Conservation (phyloP, 768 basidiomycete species). For the Suillus alpinus region DNA sequence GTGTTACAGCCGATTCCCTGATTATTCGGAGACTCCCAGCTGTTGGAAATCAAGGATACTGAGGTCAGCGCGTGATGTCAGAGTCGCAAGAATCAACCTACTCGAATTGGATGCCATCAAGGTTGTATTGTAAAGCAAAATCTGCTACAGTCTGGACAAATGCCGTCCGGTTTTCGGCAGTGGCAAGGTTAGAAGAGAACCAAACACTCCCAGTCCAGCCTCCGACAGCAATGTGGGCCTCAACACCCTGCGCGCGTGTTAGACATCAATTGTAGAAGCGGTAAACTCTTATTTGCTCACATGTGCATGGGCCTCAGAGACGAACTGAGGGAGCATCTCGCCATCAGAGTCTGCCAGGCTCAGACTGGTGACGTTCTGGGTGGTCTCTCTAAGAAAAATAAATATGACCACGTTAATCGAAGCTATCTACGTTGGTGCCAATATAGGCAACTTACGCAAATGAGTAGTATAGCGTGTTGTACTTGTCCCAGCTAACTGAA, state of each 20-base stretch:
- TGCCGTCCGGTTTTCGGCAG: conserved; percentile 51
- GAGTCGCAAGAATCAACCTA: conserved; percentile 7
- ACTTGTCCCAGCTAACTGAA: conserved; percentile 68
- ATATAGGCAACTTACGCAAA: conserved; percentile 47
- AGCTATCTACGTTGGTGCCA: background rate
- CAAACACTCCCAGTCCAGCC: conserved; percentile 67
- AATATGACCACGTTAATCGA: background rate
- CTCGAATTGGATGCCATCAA: conserved; percentile 53
- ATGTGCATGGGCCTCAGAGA: conserved; percentile 39
- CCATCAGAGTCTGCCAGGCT: conserved; percentile 43
- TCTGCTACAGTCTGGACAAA: conserved; percentile 58
- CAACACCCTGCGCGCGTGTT: conserved; percentile 42
- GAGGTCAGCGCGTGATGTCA: background rate
- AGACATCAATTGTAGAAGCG: background rate
- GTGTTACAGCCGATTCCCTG: conserved; percentile 71
- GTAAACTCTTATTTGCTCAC: conserved; percentile 18
- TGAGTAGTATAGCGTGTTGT: conserved; percentile 63
- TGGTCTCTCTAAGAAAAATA: conserved; percentile 28
- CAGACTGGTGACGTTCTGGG: conserved; percentile 29
- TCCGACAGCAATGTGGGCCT: conserved; percentile 59
- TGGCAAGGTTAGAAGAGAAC: conserved; percentile 62
- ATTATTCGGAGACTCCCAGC: conserved; percentile 83
- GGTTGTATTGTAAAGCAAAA: conserved; percentile 45
- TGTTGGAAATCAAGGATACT: conserved; percentile 22
- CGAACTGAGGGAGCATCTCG: conserved; percentile 53